These are phyloP conservation scores for Fusarium albosuccineum DNA, from an alignment of 2,329 filamentous ascomycete genomes.

Conservation along the genomic window DNA sequence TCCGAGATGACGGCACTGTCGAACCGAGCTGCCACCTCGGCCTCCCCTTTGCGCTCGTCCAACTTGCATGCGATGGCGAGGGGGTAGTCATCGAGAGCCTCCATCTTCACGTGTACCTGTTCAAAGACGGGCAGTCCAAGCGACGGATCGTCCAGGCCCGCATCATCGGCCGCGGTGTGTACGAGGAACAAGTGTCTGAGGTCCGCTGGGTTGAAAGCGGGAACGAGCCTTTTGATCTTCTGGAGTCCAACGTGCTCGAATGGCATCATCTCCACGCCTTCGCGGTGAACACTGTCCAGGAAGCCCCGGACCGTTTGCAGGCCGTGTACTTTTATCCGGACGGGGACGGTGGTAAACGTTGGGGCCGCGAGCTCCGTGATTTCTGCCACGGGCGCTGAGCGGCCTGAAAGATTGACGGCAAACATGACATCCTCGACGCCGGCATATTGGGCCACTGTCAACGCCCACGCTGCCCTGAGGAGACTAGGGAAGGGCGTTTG, in stretches of 20 bases:
- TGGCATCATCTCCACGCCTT: conserved; percentile 1
- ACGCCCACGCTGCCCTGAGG: conserved; percentile 1
- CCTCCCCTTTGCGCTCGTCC: conserved; percentile 1
- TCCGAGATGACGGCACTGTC: background rate
- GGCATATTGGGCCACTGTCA: conserved; percentile 3
- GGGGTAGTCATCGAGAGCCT: background rate
- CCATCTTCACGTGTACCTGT: background rate
- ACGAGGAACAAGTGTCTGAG: conserved; percentile 3
- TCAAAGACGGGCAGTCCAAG: conserved; percentile 1
- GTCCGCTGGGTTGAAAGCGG: background rate
- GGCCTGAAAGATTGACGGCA: conserved; percentile 4
- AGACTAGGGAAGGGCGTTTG: conserved; percentile 2
- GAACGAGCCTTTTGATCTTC: background rate
- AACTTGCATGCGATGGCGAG: background rate
- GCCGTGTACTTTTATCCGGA: background rate
- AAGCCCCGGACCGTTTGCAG: conserved; percentile 1
- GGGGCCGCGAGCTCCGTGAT: conserved; percentile 3
- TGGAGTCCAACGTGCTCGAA: background rate
- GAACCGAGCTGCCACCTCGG: background rate
- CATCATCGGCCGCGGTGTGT: background rate
- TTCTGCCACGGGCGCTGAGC: conserved; percentile 2
- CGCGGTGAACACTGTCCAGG: background rate
- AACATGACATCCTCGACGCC: background rate
- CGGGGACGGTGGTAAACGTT: conserved; percentile 5
- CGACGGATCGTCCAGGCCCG: background rate